Conservation (phyloP, 768 basidiomycete genomes). For the Candolleomyces aberdarensis region DNA sequence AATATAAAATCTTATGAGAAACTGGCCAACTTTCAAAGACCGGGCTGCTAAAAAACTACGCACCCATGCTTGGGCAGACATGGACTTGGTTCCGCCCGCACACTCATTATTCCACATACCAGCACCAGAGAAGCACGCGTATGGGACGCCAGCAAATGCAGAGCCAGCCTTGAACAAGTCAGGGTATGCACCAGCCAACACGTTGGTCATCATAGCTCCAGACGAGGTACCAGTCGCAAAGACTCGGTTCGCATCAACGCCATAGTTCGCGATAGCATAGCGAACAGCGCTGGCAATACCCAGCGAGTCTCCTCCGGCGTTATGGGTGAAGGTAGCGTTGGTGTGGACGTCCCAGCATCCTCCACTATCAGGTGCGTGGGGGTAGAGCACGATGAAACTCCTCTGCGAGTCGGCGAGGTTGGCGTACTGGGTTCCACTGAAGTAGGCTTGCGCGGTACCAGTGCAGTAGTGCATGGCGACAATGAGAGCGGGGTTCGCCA, state of each 20-base stretch:
- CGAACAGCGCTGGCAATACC: constrained; percentile 45
- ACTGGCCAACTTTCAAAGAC: neutral
- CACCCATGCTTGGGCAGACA: constrained; percentile 48
- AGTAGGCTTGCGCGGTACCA: constrained; percentile 51
- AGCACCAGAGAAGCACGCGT: constrained; percentile 50
- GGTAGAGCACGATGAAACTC: constrained; percentile 50
- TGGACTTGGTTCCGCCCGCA: constrained; percentile 38
- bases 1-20: neutral
- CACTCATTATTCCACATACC: constrained; percentile 47
- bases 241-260: constrained; percentile 44
- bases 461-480: constrained; percentile 54
- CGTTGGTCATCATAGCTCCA: constrained; percentile 62
- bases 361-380: constrained; percentile 38
- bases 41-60: constrained; percentile 12
- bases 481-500: constrained; percentile 40
- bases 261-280: constrained; percentile 46
- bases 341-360: constrained; percentile 55
- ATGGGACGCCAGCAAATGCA: constrained; percentile 51
- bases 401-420: constrained; percentile 43
- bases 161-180: constrained; percentile 49
- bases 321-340: constrained; percentile 49
- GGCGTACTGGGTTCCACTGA: constrained; percentile 45
- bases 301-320: constrained; percentile 53
- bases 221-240: constrained; percentile 51
- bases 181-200: constrained; percentile 51